Evolutionary conservation across 192 early-diverging fungal genomes (phyloP).

Genomic region (Coemansia sp.): DNA sequence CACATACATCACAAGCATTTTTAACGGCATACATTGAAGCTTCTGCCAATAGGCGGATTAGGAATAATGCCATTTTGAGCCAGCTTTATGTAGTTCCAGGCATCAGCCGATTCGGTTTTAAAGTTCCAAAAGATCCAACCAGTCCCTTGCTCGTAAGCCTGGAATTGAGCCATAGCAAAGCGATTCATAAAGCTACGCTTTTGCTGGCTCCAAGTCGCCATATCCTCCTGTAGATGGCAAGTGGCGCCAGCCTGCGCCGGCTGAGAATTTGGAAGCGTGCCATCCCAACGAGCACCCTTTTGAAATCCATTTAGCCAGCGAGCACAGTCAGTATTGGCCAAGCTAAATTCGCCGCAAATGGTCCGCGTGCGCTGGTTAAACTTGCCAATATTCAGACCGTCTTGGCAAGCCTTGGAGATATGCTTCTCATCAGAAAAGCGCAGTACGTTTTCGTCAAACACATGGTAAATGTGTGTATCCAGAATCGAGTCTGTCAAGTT

Average conservation of each 20-base stretch:
- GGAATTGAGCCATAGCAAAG: conserved; percentile 61
- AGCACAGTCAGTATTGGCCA: conserved; percentile 70
- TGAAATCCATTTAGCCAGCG: conserved; percentile 68
- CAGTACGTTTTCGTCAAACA: conserved; percentile 39
- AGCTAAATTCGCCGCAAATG: conserved; percentile 72
- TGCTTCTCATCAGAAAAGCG: conserved; percentile 24
- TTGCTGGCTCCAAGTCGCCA: conserved; percentile 35
- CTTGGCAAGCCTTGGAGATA: conserved; percentile 24
- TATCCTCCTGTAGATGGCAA: conserved; percentile 27
- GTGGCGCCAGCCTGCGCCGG: conserved; percentile 8
- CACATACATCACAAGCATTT: too few species aligned
- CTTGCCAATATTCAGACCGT: conserved; percentile 29
- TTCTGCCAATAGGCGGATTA: conserved; percentile 25
- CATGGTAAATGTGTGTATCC: conserved; percentile 56
- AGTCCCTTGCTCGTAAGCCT: conserved; percentile 58
- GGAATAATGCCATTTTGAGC: conserved; percentile 43
- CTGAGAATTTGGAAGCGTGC: conserved; percentile 39
- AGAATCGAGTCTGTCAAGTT: conserved; percentile 36
- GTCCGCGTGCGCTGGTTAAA: conserved; percentile 46
- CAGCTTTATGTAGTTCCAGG: conserved; percentile 55
- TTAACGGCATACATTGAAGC: conserved; percentile 18
- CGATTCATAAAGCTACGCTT: conserved; percentile 52
- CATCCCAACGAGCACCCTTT: conserved; percentile 62
- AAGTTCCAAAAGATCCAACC: conserved; percentile 66
- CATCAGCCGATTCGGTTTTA: conserved; percentile 53